These are phyloP conservation scores for Xylaria sp. DNA, from an alignment of 2,329 filamentous ascomycete species.

Conservation along the genomic window DNA sequence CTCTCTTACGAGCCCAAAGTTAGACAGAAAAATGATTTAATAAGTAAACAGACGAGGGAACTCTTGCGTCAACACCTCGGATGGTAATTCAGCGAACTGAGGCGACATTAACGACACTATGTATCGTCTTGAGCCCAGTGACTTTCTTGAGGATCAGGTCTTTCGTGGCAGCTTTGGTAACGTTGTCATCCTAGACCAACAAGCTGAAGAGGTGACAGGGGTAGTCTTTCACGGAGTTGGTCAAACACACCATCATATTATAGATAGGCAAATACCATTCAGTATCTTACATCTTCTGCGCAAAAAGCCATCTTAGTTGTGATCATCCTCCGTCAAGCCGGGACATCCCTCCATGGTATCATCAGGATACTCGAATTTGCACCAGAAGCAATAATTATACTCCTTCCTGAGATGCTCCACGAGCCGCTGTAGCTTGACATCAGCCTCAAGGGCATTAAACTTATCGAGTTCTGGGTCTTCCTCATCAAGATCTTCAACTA, in stretches of 20 bases:
- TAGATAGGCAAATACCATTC: background rate
- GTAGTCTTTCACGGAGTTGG: background rate
- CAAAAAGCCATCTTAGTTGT: slow-evolving; percentile 57
- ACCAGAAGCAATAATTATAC: slow-evolving; percentile 94
- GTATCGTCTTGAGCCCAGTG: no score
- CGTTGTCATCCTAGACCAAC: background rate
- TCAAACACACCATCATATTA: background rate
- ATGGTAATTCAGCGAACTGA: no score
- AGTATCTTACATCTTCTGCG: background rate
- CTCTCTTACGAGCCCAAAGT: no score
- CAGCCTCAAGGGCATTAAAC: slow-evolving; percentile 76
- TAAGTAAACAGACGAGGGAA: no score
- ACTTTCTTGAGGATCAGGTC: no score
- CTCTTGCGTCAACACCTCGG: no score
- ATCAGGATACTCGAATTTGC: slow-evolving; percentile 84
- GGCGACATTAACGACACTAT: no score
- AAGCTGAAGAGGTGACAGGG: background rate
- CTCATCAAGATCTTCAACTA: slow-evolving; percentile 77
- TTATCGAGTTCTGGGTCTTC: slow-evolving; percentile 83
- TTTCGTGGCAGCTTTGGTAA: background rate
- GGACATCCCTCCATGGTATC: slow-evolving; percentile 86
- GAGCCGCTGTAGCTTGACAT: slow-evolving; percentile 73
- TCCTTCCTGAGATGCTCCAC: slow-evolving; percentile 76
- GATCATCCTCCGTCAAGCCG: slow-evolving; percentile 86
- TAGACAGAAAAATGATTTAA: no score